Evolutionary conservation across 371 early-diverging fungal species (phyloP).

Genomic region (Syncephalastrum racemosum): DNA sequence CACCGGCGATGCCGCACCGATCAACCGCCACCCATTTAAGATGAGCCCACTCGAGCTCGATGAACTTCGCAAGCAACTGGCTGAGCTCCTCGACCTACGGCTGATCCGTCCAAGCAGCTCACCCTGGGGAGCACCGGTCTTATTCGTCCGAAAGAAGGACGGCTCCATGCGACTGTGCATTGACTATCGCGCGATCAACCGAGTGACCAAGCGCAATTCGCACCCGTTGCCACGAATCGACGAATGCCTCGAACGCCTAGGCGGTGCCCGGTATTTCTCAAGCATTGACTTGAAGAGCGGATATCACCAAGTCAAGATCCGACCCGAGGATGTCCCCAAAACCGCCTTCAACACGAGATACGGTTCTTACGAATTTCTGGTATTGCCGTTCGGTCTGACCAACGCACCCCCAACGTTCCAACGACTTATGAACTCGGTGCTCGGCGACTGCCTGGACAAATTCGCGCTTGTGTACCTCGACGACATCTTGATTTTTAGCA

Average conservation of each 20-base stretch:
- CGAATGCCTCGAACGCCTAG: too few species aligned
- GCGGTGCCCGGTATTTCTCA: too few species aligned
- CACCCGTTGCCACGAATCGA: too few species aligned
- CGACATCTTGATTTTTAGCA: conserved; percentile 57
- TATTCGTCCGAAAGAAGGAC: too few species aligned
- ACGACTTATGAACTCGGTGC: conserved; percentile 55
- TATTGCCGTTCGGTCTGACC: conserved; percentile 54
- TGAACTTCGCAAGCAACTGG: conserved; percentile 33
- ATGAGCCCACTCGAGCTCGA: conserved; percentile 30
- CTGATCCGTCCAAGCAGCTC: conserved; percentile 24
- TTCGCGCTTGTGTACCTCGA: conserved; percentile 53
- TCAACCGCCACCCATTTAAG: conserved; percentile 18
- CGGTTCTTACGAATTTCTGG: conserved; percentile 46
- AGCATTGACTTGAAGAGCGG: too few species aligned
- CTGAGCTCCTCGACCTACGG: conserved; percentile 18
- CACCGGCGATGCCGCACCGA: conserved; percentile 9
- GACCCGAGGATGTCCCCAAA: conserved; percentile 16
- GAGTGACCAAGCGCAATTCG: conserved; percentile 42
- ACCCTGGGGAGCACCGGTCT: too few species aligned
- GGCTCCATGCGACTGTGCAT: conserved; percentile 37
- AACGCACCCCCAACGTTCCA: too few species aligned
- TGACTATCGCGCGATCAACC: conserved; percentile 51
- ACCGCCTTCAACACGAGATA: conserved; percentile 32
- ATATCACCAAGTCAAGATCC: conserved; percentile 24
- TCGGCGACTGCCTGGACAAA: conserved; percentile 45